Evolutionary conservation across 306 rosid genomes (phyloP).

Genomic region (Dalbergia cultrata): DNA sequence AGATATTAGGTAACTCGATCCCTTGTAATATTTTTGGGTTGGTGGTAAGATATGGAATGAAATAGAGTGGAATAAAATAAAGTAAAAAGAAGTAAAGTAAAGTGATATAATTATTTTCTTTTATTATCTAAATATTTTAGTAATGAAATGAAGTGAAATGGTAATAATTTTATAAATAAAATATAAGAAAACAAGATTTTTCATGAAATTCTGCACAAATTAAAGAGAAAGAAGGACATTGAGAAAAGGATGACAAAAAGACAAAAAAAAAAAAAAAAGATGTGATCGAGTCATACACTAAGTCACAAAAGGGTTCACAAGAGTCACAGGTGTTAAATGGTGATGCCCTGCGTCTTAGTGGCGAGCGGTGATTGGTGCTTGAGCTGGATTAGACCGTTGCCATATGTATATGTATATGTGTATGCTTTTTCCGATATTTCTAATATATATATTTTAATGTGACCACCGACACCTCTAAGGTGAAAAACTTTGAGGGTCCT

Average conservation of each 20-base stretch:
- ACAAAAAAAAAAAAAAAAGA: not conserved
- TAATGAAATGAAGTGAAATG: too few relatives aligned
- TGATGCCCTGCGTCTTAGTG: not conserved
- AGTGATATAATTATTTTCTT: too few relatives aligned
- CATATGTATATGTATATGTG: not conserved
- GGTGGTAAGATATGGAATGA: too few relatives aligned
- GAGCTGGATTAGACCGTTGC: conserved; percentile 48
- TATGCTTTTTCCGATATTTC: not conserved
- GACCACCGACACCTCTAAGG: conserved; percentile 28
- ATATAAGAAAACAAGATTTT: too few relatives aligned
- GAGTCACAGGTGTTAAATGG: conserved; percentile 45
- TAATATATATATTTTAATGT: not conserved
- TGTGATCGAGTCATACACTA: not conserved
- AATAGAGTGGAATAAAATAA: too few relatives aligned
- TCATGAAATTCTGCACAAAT: too few relatives aligned
- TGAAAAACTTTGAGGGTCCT: not conserved
- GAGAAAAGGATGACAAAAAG: too few relatives aligned
- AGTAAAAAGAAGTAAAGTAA: too few relatives aligned
- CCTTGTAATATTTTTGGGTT: too few relatives aligned
- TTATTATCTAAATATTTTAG: too few relatives aligned
- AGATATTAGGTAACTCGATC: too few relatives aligned
- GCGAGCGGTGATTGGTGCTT: not conserved
- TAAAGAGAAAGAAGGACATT: not conserved
- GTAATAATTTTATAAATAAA: too few relatives aligned
- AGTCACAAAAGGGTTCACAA: not conserved